These are phyloP conservation scores for Naganishia onofrii DNA, from an alignment of 768 basidiomycete species.

Conservation along the genomic window DNA sequence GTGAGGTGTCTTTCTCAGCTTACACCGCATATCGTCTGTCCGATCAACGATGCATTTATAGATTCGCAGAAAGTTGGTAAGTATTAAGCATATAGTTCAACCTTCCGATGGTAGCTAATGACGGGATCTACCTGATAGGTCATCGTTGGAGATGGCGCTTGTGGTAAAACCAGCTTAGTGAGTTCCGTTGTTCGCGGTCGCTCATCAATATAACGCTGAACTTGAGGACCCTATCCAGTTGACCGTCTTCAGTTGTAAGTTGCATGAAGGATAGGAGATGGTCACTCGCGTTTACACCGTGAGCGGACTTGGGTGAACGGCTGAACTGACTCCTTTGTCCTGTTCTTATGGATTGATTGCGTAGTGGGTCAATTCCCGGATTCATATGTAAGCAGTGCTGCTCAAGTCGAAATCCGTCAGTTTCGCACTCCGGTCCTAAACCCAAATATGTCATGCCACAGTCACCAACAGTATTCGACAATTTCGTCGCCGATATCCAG, in stretches of 20 bases:
- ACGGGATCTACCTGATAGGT: conserved; percentile 53
- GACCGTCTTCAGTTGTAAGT: conserved; percentile 27
- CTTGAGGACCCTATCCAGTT: conserved; percentile 6
- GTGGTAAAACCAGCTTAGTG: conserved; percentile 66
- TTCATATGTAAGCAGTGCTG: conserved; percentile 29
- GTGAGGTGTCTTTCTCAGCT: not conserved
- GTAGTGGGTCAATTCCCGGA: conserved; percentile 51
- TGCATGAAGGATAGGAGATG: not conserved
- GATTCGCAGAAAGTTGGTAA: conserved; percentile 88
- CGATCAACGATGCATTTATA: conserved; percentile 47
- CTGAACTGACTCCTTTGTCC: not conserved
- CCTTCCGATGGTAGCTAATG: not conserved
- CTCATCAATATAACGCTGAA: not conserved
- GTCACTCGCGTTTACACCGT: not conserved
- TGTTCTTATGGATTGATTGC: conserved; percentile 22
- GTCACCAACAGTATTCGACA: conserved; percentile 81
- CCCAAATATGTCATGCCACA: conserved; percentile 45
- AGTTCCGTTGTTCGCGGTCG: conserved; percentile 29
- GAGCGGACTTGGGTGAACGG: not conserved
- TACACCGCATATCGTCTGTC: not conserved
- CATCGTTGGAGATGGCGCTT: conserved; percentile 91
- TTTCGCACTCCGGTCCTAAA: no score
- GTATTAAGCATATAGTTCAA: not conserved
- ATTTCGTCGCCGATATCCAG: conserved; percentile 97
- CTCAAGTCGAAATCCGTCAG: not conserved